Conservation (phyloP, 1,284 basidiomycete species). For the Xerocomus minutiporus region DNA sequence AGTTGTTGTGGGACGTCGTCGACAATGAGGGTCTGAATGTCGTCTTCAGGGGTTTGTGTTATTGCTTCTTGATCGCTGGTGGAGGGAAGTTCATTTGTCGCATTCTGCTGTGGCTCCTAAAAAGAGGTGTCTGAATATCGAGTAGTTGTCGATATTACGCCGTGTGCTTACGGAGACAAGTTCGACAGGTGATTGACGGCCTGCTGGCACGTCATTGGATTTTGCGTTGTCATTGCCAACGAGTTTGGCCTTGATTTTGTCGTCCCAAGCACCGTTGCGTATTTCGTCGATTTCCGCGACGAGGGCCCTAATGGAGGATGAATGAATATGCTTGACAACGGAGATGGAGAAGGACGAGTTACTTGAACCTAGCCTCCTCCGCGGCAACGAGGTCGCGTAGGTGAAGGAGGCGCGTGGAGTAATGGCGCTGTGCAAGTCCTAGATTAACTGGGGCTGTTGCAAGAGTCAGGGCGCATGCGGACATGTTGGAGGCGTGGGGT, state of each 20-base stretch:
- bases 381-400: constrained; percentile 62
- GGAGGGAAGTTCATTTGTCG: constrained; percentile 2
- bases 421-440: constrained; percentile 69
- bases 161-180: constrained; percentile 11
- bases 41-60: constrained; percentile 8
- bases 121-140: neutral
- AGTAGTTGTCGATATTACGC: neutral
- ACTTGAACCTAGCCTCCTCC: constrained; percentile 80
- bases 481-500: constrained; percentile 1
- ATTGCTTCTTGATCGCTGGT: constrained; percentile 1
- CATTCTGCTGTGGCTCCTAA: constrained; percentile 13
- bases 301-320: constrained; percentile 39
- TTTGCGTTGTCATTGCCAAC: constrained; percentile 16
- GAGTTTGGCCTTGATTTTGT: constrained; percentile 45
- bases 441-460: constrained; percentile 51
- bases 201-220: constrained; percentile 8
- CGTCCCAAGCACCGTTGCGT: constrained; percentile 64
- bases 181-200: constrained; percentile 6
- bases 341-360: constrained; percentile 18
- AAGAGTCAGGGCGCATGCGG: neutral
- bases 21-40: neutral
- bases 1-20: constrained; percentile 9
- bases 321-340: neutral
- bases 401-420: constrained; percentile 64
- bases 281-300: constrained; percentile 72